A percentile compares a stretch with the other conserved stretches of the same genome.
phyloP scores from a whole-genome alignment of 441 rosid species.

The Gossypium schwendimanii region DNA sequence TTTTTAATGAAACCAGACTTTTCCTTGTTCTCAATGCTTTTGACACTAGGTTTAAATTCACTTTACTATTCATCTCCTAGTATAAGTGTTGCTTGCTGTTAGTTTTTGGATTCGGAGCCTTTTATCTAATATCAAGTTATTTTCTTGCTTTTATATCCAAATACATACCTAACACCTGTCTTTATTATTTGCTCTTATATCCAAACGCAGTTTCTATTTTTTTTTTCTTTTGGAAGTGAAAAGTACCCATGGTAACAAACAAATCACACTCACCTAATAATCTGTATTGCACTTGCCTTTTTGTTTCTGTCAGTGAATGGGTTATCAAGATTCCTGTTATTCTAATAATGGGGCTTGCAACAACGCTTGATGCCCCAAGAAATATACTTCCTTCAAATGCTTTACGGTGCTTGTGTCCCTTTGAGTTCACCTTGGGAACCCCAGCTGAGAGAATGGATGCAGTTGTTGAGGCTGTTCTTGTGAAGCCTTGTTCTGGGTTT shows the following conservation, averaged over 20 bases:
- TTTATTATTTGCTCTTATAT: neutral
- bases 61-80: neutral
- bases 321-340: constrained; percentile 68
- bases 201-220: neutral
- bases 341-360: constrained; percentile 79
- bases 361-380: constrained; percentile 67
- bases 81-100: neutral
- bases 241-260: neutral
- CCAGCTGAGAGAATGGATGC: constrained; percentile 85
- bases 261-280: neutral
- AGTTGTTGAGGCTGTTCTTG: constrained; percentile 63
- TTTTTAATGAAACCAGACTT: neutral
- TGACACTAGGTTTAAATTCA: neutral
- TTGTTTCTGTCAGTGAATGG: constrained; percentile 63
- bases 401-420: constrained; percentile 56
- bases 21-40: neutral
- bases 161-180: neutral
- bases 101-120: neutral
- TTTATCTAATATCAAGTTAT: neutral
- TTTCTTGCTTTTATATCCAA: neutral
- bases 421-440: constrained; percentile 62
- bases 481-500: constrained; percentile 74
- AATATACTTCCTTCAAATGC: constrained; percentile 53
- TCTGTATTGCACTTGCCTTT: constrained; percentile 12
- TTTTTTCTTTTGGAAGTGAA: neutral